Evolutionary conservation across 805 yeast genomes (phyloP).

Genomic region (Wickerhamomyces silvicola): DNA sequence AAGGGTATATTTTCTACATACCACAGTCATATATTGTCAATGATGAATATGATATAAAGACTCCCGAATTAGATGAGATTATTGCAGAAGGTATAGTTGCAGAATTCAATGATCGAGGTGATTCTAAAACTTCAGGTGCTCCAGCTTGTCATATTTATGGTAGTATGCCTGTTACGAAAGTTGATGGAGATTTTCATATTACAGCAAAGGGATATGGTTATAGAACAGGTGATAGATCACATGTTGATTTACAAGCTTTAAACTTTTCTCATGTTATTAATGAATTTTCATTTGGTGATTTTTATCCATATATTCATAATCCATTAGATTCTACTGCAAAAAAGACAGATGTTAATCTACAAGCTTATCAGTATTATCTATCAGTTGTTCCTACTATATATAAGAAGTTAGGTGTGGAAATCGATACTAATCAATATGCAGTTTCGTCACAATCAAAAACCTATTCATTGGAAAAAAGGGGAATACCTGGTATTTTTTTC

Average conservation of each 20-base stretch:
- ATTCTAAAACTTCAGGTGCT: conserved; percentile 39
- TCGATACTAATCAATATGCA: conserved; percentile 86
- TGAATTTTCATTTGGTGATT: conserved; percentile 88
- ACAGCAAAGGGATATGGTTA: conserved; percentile 72
- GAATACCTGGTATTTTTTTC: conserved; percentile 74
- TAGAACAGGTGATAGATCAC: conserved; percentile 33
- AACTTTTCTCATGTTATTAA: conserved; percentile 81
- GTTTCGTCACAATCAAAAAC: conserved; percentile 44
- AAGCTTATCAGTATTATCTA: conserved; percentile 57
- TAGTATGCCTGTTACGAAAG: conserved; percentile 75
- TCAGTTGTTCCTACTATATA: conserved; percentile 82
- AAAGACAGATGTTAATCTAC: conserved; percentile 40
- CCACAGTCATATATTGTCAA: conserved; percentile 45
- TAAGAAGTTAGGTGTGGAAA: conserved; percentile 57
- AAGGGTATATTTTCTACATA: conserved; percentile 52
- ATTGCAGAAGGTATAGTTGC: conserved; percentile 63
- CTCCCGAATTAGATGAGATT: conserved; percentile 63
- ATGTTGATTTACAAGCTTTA: conserved; percentile 41
- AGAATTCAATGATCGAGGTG: conserved; percentile 43
- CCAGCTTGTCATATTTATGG: conserved; percentile 88
- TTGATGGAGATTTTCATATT: conserved; percentile 78
- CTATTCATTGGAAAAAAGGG: conserved; percentile 14
- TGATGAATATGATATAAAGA: conserved; percentile 37
- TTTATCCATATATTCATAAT: conserved; percentile 77
- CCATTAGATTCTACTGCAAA: conserved; percentile 80